Base-by-base conservation (phyloP, 768 basidiomycete genomes). In the Crepidotus variabilis region DNA sequence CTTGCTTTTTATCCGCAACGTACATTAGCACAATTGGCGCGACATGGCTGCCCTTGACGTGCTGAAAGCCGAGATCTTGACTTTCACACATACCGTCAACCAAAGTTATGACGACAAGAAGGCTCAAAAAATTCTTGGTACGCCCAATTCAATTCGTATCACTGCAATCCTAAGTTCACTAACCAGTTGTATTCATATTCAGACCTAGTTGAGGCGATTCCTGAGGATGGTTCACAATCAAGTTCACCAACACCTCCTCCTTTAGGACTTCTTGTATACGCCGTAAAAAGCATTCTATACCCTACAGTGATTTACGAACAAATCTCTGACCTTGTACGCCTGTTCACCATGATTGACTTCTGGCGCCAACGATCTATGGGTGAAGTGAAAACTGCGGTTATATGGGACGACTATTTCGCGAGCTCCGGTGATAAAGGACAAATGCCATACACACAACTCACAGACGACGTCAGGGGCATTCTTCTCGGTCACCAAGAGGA, bases 321-420 rank as follows among this genome's bases (percentile, higher is more conserved):
- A 43, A 68, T 71, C 32, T 66, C 69, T 10, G 67, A 74, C 20
- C 63, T 78, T 18, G 64, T 77, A 32, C 66, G 67, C 47, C 65
- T 75, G 9, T 60, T 75, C 24, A 67, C 73, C 11, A 72, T 68
- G 50, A 67, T 72, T 28, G 76, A 77, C 57, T 72, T 69, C 57
- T 71, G 72, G 60, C 70, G 75, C 28, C 61, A 66, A 2, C 57
- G 62, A 10, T 66, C 65, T 13, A 54, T 66, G 24, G 61, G 65
- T 16, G 63, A 68, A 45, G 71, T 69, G 10, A 54, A 61, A 4
- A 45, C 57, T 2, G 70, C 70, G 6, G 55, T 72, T 9, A 60
- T 59, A 24, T 71, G 63, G 64, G 62, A 74, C 28, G 60, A 58
- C 0, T 69, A 65, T 52, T 67, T 71, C 55, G 52, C 60, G 22